Evolutionary conservation across 2,329 filamentous ascomycete species (phyloP), one percentile per base, ranked within the genome.

Genomic region (Lecanoromycetidae sp.): DNA sequence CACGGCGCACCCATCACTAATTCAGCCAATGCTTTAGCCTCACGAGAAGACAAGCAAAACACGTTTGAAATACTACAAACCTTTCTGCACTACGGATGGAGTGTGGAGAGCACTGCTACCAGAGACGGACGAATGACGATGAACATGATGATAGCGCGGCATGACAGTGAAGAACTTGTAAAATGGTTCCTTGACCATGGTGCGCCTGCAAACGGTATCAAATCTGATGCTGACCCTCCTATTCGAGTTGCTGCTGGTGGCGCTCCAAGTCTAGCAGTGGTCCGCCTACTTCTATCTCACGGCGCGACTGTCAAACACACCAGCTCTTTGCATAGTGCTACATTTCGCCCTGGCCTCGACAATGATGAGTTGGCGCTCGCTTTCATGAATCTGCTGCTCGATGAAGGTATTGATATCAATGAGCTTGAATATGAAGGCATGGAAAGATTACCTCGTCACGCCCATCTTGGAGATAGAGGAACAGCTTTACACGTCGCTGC

Each of bases 351-450:
- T 20, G 34, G 10, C 34, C n/a, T n/a, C n/a, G n/a, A n/a, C 27
- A 30, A 30, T 30, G 37, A 40, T 15, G 15, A 25, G 2, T 12
- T n/a, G 15, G 17, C 25, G 5, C 17, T 40, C 23, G 22, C 37
- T n/a, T 15, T 40, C n/a, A 40, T 40, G 23, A 20, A 15, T 2
- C 17, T 7, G 15, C 37, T 40, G 19, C 37, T 40, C n/a, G 7
- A 29, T 19, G 25, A n/a, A n/a, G 37, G 37, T n/a, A 19, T 40
- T 8, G 37, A 40, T 40, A 40, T 40, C 25, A 27, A 40, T 27
- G 37, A 40, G n/a, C 23, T 29, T 8, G 23, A 40, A 20, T 40
- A 40, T 19, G 37, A 40, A 19, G 37, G 37, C 17, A 2, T 20
- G 37, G 37, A 40, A n/a, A 40, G 27, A 23, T 23, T 40, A 27